phyloP scores from a whole-genome alignment of 345 rosid species.

The Angophora floribunda region DNA sequence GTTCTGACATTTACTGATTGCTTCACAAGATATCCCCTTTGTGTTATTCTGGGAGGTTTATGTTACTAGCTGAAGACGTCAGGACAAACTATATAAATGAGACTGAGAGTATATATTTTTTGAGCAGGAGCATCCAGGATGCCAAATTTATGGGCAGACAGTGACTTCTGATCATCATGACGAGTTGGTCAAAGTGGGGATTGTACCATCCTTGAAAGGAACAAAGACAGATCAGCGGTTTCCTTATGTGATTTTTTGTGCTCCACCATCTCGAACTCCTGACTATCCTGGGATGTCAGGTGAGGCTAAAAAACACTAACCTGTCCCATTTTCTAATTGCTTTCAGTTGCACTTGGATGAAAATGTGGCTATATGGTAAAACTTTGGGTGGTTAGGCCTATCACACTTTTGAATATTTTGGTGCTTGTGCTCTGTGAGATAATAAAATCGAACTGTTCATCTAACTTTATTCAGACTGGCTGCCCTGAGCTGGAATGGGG shows the following conservation, averaged over 20 bases:
- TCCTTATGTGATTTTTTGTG: constrained; percentile 84
- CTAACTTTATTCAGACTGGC: constrained; percentile 49
- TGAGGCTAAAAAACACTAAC: neutral
- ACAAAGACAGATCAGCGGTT: constrained; percentile 26
- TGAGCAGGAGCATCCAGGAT: constrained; percentile 67
- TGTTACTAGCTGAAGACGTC: neutral
- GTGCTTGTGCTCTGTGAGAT: neutral
- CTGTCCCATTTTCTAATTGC: neutral
- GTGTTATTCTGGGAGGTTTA: neutral
- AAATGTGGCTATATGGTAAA: neutral
- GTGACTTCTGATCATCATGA: constrained; percentile 70
- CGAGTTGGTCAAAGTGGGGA: constrained; percentile 69
- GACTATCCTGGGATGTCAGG: constrained; percentile 90
- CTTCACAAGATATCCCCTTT: neutral
- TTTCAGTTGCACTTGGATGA: neutral
- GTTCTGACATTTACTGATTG: neutral
- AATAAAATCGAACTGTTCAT: neutral
- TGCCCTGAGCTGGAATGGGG: constrained; percentile 78
- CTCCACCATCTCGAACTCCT: constrained; percentile 76
- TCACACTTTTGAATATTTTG: neutral
- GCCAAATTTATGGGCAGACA: constrained; percentile 80
- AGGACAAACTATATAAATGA: neutral
- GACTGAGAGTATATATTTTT: neutral
- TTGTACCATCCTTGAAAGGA: constrained; percentile 61
- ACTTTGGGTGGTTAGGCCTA: neutral